Percentiles rank a stretch among this genome's conserved stretches.
Evolutionary conservation across 163 green algal genomes (phyloP).

Genomic region (Volvox carteri): DNA sequence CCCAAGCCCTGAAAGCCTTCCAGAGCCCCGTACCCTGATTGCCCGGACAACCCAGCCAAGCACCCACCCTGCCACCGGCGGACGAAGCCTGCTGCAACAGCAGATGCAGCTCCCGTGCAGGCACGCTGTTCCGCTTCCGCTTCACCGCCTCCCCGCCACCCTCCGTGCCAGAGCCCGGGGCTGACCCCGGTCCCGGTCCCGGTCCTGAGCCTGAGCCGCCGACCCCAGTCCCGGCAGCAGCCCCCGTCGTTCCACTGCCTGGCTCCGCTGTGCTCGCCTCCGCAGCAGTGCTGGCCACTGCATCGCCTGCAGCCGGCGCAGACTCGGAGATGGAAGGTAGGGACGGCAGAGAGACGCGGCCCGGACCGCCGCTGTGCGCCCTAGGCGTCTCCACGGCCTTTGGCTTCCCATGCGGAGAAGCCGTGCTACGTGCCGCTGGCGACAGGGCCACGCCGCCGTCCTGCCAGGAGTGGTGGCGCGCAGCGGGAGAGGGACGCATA

Average conservation of each 20-base stretch:
- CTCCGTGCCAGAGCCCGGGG: background rate
- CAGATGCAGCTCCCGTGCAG: conserved; percentile 45
- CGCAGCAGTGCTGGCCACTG: background rate
- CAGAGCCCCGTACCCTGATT: no score
- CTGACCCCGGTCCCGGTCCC: background rate
- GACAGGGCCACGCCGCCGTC: background rate
- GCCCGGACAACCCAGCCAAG: no score
- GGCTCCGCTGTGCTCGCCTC: background rate
- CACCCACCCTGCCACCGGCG: background rate
- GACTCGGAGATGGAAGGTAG: background rate
- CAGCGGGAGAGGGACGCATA: background rate
- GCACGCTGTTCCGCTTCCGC: conserved; percentile 47
- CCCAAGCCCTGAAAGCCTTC: no score
- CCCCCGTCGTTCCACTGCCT: background rate
- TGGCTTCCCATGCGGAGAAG: background rate
- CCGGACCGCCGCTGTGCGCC: background rate
- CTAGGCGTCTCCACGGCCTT: conserved; percentile 15
- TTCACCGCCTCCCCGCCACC: background rate
- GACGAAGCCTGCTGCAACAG: conserved; percentile 41
- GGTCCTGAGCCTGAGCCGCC: background rate
- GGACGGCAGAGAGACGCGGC: background rate
- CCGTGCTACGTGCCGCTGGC: background rate
- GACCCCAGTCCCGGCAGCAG: background rate
- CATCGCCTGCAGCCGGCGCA: background rate
- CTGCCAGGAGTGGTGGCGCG: background rate